These are phyloP conservation scores for Fomitopsis palustris DNA, from an alignment of 1,284 basidiomycete genomes.

Conservation along the genomic window DNA sequence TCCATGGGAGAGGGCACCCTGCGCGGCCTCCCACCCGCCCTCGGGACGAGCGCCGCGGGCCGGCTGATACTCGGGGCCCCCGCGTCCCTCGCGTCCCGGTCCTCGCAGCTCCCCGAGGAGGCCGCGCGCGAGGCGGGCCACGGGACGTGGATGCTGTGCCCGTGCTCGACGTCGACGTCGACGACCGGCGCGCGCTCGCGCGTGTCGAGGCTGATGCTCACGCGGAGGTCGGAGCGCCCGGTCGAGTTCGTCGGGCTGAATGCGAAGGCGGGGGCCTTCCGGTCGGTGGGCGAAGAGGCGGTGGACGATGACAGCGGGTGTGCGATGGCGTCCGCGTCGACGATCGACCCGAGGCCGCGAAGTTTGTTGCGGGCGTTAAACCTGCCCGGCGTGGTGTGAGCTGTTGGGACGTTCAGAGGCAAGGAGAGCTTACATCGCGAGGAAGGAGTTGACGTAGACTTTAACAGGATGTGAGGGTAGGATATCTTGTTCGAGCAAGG, in stretches of 20 bases:
- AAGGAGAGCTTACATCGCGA: constrained; percentile 21
- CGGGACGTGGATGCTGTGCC: neutral
- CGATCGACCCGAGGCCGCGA: neutral
- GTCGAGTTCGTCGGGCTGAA: neutral
- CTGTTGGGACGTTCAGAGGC: neutral
- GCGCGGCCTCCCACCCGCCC: neutral
- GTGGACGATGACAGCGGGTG: neutral
- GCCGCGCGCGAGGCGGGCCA: neutral
- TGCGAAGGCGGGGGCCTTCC: neutral
- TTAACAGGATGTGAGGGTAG: neutral
- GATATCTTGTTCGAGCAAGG: too few species aligned
- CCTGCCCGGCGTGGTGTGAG: neutral
- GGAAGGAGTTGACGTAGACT: constrained; percentile 30
- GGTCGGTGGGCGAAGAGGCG: neutral
- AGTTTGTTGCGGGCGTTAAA: constrained; percentile 10
- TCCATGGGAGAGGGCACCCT: neutral
- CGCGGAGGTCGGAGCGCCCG: neutral
- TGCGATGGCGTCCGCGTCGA: neutral
- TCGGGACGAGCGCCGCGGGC: neutral
- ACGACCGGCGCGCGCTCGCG: neutral
- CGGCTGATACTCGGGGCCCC: neutral
- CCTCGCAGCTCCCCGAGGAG: neutral
- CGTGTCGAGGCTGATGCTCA: neutral
- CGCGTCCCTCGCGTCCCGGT: neutral
- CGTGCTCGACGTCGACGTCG: neutral